Conservation (phyloP, 2,329 filamentous ascomycete species). For the Exophiala calicioides region DNA sequence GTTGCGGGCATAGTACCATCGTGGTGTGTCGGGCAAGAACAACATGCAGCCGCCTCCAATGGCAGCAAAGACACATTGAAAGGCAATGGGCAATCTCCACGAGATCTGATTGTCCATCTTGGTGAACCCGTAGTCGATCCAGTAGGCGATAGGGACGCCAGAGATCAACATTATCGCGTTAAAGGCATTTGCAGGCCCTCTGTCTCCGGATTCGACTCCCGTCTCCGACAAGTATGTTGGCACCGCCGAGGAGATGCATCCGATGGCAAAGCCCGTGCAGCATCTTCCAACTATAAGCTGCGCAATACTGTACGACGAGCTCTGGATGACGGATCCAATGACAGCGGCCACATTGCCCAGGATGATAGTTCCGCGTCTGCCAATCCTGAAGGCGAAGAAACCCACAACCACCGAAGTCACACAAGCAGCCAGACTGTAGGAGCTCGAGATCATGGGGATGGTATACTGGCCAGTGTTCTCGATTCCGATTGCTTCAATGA, state of each 20-base stretch:
- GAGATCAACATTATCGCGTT: conserved; percentile 35
- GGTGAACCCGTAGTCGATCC: conserved; percentile 39
- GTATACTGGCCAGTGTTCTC: conserved; percentile 20
- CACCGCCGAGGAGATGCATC: conserved; percentile 35
- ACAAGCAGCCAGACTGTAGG: conserved; percentile 25
- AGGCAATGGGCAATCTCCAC: conserved; percentile 37
- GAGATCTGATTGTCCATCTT: conserved; percentile 34
- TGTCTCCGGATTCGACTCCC: conserved; percentile 31
- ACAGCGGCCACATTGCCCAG: conserved; percentile 32
- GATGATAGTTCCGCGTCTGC: conserved; percentile 35
- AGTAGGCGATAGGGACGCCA: conserved; percentile 36
- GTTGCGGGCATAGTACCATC: conserved; percentile 35
- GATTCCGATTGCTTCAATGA: conserved; percentile 35
- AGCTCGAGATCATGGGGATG: conserved; percentile 36
- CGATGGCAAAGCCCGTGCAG: conserved; percentile 36
- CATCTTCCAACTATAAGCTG: conserved; percentile 31
- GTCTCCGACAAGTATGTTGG: conserved; percentile 38
- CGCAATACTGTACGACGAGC: conserved; percentile 32
- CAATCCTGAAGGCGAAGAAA: conserved; percentile 31
- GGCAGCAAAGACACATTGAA: conserved; percentile 35
- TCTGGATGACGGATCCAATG: conserved; percentile 36
- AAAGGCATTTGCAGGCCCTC: conserved; percentile 33
- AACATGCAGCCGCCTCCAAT: conserved; percentile 25
- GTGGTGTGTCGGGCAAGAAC: conserved; percentile 33
- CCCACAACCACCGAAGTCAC: conserved; percentile 34